Evolutionary conservation across 2,329 filamentous ascomycete genomes (phyloP).

Genomic region (Cercospora sp.): DNA sequence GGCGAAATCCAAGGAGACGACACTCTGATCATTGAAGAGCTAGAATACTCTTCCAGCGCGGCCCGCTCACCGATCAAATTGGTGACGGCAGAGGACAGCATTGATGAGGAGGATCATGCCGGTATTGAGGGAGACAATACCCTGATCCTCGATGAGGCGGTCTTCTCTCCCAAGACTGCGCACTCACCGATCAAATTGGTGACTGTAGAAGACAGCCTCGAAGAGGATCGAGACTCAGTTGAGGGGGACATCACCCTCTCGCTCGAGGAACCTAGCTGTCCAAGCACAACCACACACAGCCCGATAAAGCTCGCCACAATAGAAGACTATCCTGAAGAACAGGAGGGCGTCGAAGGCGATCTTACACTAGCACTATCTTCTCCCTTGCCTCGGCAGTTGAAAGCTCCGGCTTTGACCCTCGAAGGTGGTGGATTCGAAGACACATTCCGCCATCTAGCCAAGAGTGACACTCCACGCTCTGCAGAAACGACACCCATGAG

Average conservation of each 20-base stretch:
- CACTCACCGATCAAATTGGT: slow-evolving; percentile 15
- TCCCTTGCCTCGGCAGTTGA: not conserved
- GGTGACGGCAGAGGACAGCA: slow-evolving; percentile 11
- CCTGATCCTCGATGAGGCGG: slow-evolving; percentile 3
- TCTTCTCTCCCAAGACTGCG: not conserved
- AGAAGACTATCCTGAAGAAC: slow-evolving; percentile 14
- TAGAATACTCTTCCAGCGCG: not conserved
- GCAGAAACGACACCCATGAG: slow-evolving; percentile 30
- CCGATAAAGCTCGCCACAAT: slow-evolving; percentile 9
- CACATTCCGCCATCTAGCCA: slow-evolving; percentile 12
- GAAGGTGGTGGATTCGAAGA: slow-evolving; percentile 9
- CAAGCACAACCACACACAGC: slow-evolving; percentile 5
- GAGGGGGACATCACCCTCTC: slow-evolving; percentile 12
- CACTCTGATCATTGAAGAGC: slow-evolving; percentile 9
- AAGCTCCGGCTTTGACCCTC: slow-evolving; percentile 1
- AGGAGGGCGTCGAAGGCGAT: slow-evolving; percentile 11
- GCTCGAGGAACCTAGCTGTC: slow-evolving; percentile 10
- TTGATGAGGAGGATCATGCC: slow-evolving; percentile 10
- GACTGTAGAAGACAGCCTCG: slow-evolving; percentile 11
- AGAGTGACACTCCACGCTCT: slow-evolving; percentile 33
- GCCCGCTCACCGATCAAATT: slow-evolving; percentile 15
- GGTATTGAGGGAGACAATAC: slow-evolving; percentile 15
- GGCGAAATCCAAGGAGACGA: slow-evolving; percentile 7
- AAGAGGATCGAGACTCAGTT: slow-evolving; percentile 1
- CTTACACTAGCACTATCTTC: slow-evolving; percentile 13